A percentile compares a stretch with the other conserved stretches of the same genome.
Conservation (phyloP, 2,329 filamentous ascomycete genomes). For the Neophaeococcomyces mojaviensis region DNA sequence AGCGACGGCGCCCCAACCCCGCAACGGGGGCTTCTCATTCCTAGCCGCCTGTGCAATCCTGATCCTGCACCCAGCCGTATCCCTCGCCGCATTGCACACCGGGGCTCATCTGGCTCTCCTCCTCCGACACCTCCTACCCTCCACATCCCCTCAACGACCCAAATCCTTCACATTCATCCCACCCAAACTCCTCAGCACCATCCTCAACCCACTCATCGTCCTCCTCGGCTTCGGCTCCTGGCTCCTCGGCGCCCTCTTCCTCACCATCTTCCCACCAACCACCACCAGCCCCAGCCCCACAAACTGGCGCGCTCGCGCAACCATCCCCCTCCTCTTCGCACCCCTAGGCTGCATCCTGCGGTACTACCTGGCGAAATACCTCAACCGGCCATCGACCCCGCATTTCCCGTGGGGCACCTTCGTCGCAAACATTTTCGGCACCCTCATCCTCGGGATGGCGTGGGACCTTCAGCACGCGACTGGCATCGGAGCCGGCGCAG, state of each 20-base stretch:
- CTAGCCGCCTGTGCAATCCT: constrained; percentile 66
- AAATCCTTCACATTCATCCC: constrained; percentile 34
- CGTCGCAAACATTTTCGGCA: constrained; percentile 66
- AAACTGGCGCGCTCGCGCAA: constrained; percentile 62
- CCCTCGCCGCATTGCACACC: constrained; percentile 56
- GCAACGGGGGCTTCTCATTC: constrained; percentile 68
- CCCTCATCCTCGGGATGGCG: constrained; percentile 62
- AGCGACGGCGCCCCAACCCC: constrained; percentile 29
- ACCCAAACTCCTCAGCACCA: constrained; percentile 44
- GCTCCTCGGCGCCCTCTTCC: constrained; percentile 59
- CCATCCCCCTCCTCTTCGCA: constrained; percentile 70
- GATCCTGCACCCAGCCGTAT: constrained; percentile 61
- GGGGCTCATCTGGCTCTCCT: constrained; percentile 66
- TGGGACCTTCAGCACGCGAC: constrained; percentile 65
- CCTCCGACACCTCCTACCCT: constrained; percentile 52
- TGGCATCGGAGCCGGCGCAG: constrained; percentile 38
- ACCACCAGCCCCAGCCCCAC: constrained; percentile 29
- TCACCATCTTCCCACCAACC: constrained; percentile 61
- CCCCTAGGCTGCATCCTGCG: constrained; percentile 65
- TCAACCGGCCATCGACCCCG: constrained; percentile 54
- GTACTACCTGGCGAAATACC: constrained; percentile 59
- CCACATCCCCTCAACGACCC: not conserved
- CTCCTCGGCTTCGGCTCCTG: constrained; percentile 62
- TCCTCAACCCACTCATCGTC: constrained; percentile 55
- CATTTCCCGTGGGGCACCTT: constrained; percentile 79